phyloP scores from a whole-genome alignment of 2,329 filamentous ascomycete species.

The Nectriaceae sp. region DNA sequence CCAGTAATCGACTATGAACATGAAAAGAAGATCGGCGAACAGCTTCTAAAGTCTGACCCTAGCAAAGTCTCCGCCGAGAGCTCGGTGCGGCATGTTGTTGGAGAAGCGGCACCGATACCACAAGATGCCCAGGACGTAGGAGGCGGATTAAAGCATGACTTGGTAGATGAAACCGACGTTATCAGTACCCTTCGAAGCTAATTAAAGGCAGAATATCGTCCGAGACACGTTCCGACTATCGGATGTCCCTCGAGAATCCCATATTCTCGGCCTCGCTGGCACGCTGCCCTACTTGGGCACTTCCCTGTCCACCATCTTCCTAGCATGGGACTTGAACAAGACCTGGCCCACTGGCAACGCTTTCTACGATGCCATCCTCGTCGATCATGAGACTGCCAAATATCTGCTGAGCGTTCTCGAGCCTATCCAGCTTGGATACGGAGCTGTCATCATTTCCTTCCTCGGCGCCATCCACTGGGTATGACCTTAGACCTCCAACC shows the following conservation, averaged over 20 bases:
- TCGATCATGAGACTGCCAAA: conserved; percentile 71
- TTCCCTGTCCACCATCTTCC: conserved; percentile 77
- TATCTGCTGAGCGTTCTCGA: conserved; percentile 75
- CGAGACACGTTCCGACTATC: conserved; percentile 68
- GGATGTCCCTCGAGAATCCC: conserved; percentile 67
- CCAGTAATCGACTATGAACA: conserved; percentile 52
- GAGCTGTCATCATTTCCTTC: conserved; percentile 91
- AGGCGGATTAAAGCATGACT: conserved; percentile 49
- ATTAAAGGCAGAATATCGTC: conserved; percentile 54
- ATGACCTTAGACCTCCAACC: neutral
- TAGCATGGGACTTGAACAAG: conserved; percentile 81
- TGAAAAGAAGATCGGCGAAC: conserved; percentile 55
- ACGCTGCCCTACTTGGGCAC: conserved; percentile 85
- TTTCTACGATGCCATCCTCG: conserved; percentile 52
- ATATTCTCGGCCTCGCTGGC: conserved; percentile 72
- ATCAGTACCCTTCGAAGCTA: conserved; percentile 1
- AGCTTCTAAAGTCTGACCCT: conserved; percentile 61
- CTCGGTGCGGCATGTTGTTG: conserved; percentile 51
- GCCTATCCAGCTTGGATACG: conserved; percentile 87
- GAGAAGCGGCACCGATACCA: conserved; percentile 22
- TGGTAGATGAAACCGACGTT: conserved; percentile 29
- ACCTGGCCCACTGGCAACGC: conserved; percentile 60
- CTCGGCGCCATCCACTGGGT: conserved; percentile 90
- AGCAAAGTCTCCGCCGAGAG: conserved; percentile 63
- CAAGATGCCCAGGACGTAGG: conserved; percentile 29